Evolutionary conservation across 495 filamentous ascomycete genomes (phyloP), one percentile per base, ranked within the genome.

Genomic region (Durotheca rogersii): DNA sequence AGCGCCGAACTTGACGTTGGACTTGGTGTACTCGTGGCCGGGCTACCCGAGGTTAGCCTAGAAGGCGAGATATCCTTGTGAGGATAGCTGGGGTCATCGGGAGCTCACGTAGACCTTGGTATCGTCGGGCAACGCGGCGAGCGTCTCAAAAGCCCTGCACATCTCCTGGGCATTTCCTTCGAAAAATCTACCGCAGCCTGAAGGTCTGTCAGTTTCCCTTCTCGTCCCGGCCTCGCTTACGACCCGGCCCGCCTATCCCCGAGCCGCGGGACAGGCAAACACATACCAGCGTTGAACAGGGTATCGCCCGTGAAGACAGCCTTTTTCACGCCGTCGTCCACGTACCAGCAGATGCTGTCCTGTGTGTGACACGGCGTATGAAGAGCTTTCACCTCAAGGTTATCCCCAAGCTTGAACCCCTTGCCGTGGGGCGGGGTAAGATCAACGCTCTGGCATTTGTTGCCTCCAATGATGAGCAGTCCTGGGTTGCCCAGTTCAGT

Each of bases 321-420:
- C 55, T 79, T 82, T 38, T 95, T 82, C 18, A 83, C 74, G 7
- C 80, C 83, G 60, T 97, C 93, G 67, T 95, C 80, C 76, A 93
- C 82, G 31, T 74, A 76, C 62, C 67, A 98, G 78, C 93, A 97
- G 57, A 98, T 95, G 62, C 90, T 95, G 67, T 98, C 93, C 69
- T 96, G 93, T 2, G 93, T 98, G 66, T 98, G 94, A 66, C 93
- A 98, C 2, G 93, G 93, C 6, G 93, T 98, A 70, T 97, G 86
- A 17, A 97, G 70, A n/a, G 87, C 88, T 61, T 81, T 93, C 41
- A 96, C 89, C 1, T 78, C 78, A 60, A 98, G 92, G 44, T 85
- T 80, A n/a, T n/a, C n/a, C 47, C 94, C 93, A 48, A 97, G 83
- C 56, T 81, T 86, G 76, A 96, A 96, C 9, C 68, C 80, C 58